phyloP scores from a whole-genome alignment of 2,329 filamentous ascomycete genomes.

The Tolypocladium guangdongense region DNA sequence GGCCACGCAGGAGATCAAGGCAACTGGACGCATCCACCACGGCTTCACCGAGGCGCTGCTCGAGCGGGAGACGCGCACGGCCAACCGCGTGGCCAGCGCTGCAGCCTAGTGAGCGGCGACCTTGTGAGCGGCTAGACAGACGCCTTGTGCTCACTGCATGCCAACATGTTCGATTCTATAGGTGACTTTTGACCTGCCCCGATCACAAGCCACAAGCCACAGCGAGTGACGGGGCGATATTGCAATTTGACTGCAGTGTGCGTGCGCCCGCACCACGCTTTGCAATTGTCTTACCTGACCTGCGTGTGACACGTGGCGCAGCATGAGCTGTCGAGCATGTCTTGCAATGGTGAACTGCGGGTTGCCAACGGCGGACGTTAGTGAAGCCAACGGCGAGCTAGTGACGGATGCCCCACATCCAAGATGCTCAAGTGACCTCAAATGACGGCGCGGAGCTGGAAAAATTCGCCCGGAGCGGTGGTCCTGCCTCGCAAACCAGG shows the following conservation, averaged over 20 bases:
- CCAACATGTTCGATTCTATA: neutral
- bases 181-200: neutral
- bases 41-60: constrained; percentile 48
- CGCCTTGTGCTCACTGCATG: neutral
- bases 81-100: constrained; percentile 16
- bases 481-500: neutral
- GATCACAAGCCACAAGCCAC: neutral
- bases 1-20: constrained; percentile 49
- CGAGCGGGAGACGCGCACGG: constrained; percentile 36
- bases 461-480: neutral
- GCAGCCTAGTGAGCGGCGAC: constrained; percentile 8
- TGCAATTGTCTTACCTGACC: neutral
- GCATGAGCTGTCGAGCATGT: neutral
- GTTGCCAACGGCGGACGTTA: neutral
- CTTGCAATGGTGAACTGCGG: neutral
- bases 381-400: neutral
- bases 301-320: neutral
- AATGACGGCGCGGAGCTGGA: neutral
- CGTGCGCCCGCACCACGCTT: neutral
- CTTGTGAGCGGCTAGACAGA: neutral
- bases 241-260: neutral
- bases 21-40: constrained; percentile 23
- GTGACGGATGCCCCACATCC: neutral
- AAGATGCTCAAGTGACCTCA: too few species aligned
- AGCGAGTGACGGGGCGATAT: neutral